These are phyloP conservation scores for Candida bentonensis DNA, from an alignment of 805 yeast species.

Conservation along the genomic window DNA sequence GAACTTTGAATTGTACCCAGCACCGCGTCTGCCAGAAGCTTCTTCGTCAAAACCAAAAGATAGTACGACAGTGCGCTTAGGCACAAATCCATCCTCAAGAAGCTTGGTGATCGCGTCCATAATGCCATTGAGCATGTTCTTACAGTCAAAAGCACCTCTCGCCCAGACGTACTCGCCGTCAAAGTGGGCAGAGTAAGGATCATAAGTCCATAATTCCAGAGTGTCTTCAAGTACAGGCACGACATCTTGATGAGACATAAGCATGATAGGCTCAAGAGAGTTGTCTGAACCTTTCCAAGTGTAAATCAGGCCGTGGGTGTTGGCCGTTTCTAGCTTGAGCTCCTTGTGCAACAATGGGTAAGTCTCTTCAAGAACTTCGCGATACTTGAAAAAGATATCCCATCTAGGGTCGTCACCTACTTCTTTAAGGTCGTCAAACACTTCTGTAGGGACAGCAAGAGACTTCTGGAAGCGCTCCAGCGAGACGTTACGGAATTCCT, in stretches of 20 bases:
- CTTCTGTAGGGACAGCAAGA: too few species aligned
- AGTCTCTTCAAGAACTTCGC: slow-evolving; percentile 31
- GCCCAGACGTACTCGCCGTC: slow-evolving; percentile 63
- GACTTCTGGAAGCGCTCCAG: too few species aligned
- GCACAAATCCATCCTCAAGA: slow-evolving; percentile 36
- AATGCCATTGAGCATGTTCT: slow-evolving; percentile 50
- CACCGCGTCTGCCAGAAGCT: slow-evolving; percentile 49
- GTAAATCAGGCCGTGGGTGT: slow-evolving; percentile 47
- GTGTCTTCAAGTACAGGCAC: slow-evolving; percentile 59
- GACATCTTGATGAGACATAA: slow-evolving; percentile 70
- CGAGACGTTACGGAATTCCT: too few species aligned
- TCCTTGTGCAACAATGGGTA: slow-evolving; percentile 37
- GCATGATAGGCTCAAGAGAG: slow-evolving; percentile 44
- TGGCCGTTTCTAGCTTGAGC: slow-evolving; percentile 38
- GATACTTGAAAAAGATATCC: slow-evolving; percentile 31
- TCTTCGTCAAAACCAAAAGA: slow-evolving; percentile 80
- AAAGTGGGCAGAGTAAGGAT: slow-evolving; percentile 52
- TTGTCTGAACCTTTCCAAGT: slow-evolving; percentile 47
- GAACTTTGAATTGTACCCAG: slow-evolving; percentile 32
- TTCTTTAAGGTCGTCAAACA: too few species aligned
- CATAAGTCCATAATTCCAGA: slow-evolving; percentile 43
- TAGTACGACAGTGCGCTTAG: slow-evolving; percentile 48
- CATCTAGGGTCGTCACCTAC: slow-evolving; percentile 41
- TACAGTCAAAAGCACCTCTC: slow-evolving; percentile 68
- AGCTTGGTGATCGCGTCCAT: slow-evolving; percentile 51